Evolutionary conservation across 129 eudicot species (phyloP).

Genomic region (sunflower (Helianthus annuus)): DNA sequence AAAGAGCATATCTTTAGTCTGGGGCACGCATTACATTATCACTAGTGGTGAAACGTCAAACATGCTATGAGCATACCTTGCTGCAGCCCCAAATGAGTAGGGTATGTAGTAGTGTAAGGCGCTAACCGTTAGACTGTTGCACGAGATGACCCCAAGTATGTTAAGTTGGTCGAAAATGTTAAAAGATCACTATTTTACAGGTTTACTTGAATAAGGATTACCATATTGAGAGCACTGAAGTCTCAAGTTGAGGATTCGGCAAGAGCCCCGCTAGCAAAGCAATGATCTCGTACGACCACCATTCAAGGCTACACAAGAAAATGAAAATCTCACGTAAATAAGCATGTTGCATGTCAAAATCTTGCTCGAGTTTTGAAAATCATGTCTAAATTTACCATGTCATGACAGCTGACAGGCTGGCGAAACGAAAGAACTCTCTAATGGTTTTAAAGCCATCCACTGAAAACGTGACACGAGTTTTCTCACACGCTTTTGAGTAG

Average conservation of each 20-base stretch:
- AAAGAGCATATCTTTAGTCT: neutral
- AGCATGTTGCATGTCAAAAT: neutral
- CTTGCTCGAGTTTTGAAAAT: neutral
- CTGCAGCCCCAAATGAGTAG: constrained; percentile 53
- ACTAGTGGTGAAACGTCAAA: neutral
- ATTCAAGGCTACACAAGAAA: constrained; percentile 43
- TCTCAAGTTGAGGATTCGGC: constrained; percentile 62
- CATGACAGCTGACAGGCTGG: constrained; percentile 44
- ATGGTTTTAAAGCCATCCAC: constrained; percentile 22
- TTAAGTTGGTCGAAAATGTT: neutral
- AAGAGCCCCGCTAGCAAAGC: constrained; percentile 50
- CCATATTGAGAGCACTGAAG: constrained; percentile 72
- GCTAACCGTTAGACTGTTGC: constrained; percentile 39
- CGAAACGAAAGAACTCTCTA: constrained; percentile 37
- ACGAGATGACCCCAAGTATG: neutral
- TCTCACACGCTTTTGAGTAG: constrained; percentile 38
- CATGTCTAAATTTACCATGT: constrained; percentile 38
- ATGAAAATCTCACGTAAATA: neutral
- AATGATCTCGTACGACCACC: constrained; percentile 65
- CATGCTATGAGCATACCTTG: constrained; percentile 34
- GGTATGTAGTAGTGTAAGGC: constrained; percentile 28
- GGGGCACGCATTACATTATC: neutral
- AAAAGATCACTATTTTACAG: neutral
- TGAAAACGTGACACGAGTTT: constrained; percentile 36
- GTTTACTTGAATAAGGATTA: constrained; percentile 16